Evolutionary conservation across 805 yeast genomes (phyloP).

Genomic region (Yarrowia sp.): DNA sequence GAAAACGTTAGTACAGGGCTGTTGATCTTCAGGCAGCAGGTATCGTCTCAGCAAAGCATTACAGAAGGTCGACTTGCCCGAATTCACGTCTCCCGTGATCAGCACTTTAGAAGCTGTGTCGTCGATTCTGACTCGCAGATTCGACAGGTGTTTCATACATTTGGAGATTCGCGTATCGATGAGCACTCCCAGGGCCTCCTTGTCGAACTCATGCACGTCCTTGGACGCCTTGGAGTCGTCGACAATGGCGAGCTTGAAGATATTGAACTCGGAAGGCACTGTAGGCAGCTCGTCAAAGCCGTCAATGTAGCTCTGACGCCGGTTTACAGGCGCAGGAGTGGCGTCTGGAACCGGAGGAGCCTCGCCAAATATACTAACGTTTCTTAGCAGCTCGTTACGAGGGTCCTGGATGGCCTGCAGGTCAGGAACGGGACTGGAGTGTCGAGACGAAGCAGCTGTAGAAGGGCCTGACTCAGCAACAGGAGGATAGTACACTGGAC

Average conservation of each 20-base stretch:
- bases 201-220: constrained; percentile 65
- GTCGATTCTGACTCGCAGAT: constrained; percentile 81
- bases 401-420: constrained; percentile 18
- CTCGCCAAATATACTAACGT: constrained; percentile 31
- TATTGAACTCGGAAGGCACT: constrained; percentile 55
- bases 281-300: constrained; percentile 40
- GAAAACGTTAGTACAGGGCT: constrained; percentile 95
- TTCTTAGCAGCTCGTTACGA: constrained; percentile 4
- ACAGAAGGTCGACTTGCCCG: constrained; percentile 96
- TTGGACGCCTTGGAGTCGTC: constrained; percentile 50
- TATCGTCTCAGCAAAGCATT: constrained; percentile 82
- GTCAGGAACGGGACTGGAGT: constrained; percentile 11
- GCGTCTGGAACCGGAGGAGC: constrained; percentile 8
- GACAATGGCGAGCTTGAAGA: constrained; percentile 67
- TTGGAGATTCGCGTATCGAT: constrained; percentile 71
- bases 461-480: not conserved
- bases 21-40: constrained; percentile 92
- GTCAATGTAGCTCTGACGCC: constrained; percentile 21
- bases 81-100: constrained; percentile 95
- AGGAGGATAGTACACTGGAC: constrained; percentile 49
- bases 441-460: not conserved
- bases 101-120: constrained; percentile 93
- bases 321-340: not conserved
- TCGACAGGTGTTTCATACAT: constrained; percentile 68
- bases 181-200: constrained; percentile 69